phyloP scores from a whole-genome alignment of 2,329 filamentous ascomycete species.

The Penicillium sp. region DNA sequence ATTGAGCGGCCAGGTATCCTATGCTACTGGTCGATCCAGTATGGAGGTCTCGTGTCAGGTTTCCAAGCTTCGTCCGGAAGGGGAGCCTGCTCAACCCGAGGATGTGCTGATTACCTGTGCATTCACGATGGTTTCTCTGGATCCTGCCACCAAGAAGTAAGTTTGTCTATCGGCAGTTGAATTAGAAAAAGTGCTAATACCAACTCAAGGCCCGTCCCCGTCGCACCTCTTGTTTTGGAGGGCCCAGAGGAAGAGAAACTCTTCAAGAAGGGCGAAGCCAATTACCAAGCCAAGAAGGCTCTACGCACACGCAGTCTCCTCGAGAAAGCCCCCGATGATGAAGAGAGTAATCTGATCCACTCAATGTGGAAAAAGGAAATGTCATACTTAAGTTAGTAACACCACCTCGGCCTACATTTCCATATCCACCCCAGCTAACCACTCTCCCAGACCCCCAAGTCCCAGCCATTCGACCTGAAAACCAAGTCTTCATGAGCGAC shows the following conservation, averaged over 20 bases:
- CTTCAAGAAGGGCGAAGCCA: conserved; percentile 66
- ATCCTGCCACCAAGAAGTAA: conserved; percentile 68
- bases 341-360: conserved; percentile 74
- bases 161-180: conserved; percentile 9
- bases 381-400: conserved; percentile 59
- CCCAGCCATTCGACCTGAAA: conserved; percentile 57
- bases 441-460: conserved; percentile 56
- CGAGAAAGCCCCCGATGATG: conserved; percentile 69
- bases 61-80: conserved; percentile 66
- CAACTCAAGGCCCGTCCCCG: conserved; percentile 58
- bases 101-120: conserved; percentile 72
- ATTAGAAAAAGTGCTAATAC: conserved; percentile 12
- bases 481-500: conserved; percentile 66
- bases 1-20: conserved; percentile 70
- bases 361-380: conserved; percentile 72
- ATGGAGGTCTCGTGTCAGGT: conserved; percentile 77
- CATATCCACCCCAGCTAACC: neutral
- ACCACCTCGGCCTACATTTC: neutral
- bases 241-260: conserved; percentile 68
- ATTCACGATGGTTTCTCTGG: conserved; percentile 77
- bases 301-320: conserved; percentile 64
- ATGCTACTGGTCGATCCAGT: conserved; percentile 73
- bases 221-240: conserved; percentile 64
- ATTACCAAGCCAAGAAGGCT: conserved; percentile 69
- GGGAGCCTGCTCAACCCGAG: conserved; percentile 59